Base-by-base conservation (phyloP, 1,139 yeast species). In the Pichia cactophila region DNA sequence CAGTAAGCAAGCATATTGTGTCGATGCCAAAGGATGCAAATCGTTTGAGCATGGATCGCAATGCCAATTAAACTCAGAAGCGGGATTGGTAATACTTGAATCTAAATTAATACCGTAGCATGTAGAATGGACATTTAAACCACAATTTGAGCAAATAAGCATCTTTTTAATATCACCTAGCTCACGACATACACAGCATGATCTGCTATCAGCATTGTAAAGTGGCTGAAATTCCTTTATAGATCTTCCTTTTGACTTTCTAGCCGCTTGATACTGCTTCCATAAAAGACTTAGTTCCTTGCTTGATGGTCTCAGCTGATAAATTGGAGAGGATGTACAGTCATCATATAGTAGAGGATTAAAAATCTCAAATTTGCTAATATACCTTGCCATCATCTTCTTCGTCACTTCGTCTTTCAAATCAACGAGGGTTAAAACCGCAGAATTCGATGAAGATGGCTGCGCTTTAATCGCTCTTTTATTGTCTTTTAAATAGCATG, bases 11-110 rank as follows among this genome's bases (percentile, higher is more conserved):
- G 75, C 65, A 61, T 86, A 85, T 17, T 73, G 69, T 0, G 83
- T 75, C 14, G 83, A 75, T 35, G 74, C 70, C 8, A 73, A 59
- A 0, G 94, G 92, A 51, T 78, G 75, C 48, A 80, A 63, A 48
- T 82, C 84, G 60, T 89, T 89, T 4, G 80, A 69, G 61, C 97
- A 90, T 2, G 83, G 74, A 59, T 88, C 96, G 67, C 97, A 90
- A 35, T 75, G 66, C 97, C 97, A 90, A 46, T 72, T 75, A 42
- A 65, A 68, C 9, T 26, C 60, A 16, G 53, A 53, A 3, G 56
- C 54, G n/a, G 43, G 48, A 3, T 57, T 46, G 28, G 38, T 45
- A 3, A 46, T 45, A 0, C 55, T 52, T 3, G 59, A 56, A 1
- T 56, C 50, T 61, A 68, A 1, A 63, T 54, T 40, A 7, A 78